Conservation (phyloP, 2,329 filamentous ascomycete species). For the Sporothrix inflata region DNA sequence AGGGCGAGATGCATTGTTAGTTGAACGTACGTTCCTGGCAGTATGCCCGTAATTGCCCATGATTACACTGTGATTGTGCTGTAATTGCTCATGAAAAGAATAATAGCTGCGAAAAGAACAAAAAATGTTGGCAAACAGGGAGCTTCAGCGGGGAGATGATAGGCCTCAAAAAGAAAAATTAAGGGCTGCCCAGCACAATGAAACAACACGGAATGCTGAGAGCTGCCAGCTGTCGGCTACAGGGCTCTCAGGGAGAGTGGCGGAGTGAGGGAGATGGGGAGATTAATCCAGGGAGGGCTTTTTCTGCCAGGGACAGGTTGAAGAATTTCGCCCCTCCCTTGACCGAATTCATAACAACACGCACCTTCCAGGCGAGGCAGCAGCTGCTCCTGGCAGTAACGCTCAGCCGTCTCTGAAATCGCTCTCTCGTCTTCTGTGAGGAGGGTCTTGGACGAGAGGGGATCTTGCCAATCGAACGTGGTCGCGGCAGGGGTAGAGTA, state of each 20-base stretch:
- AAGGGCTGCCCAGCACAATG: neutral
- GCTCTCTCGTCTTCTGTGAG: conserved; percentile 89
- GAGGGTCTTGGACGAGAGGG: conserved; percentile 72
- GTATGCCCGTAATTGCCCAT: neutral
- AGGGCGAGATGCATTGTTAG: conserved; percentile 11
- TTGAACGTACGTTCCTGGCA: neutral
- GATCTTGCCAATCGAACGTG: conserved; percentile 88
- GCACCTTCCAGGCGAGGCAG: conserved; percentile 82
- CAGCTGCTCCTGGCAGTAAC: conserved; percentile 91
- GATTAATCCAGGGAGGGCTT: conserved; percentile 19
- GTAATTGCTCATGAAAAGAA: neutral
- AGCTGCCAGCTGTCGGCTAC: neutral
- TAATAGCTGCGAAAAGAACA: neutral
- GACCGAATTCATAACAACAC: conserved; percentile 36
- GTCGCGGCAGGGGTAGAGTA: conserved; percentile 28
- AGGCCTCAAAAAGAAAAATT: conserved; percentile 11
- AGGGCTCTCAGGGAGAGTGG: conserved; percentile 17
- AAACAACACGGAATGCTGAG: conserved; percentile 1
- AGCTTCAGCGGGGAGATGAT: neutral
- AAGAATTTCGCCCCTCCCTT: conserved; percentile 20
- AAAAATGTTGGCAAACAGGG: conserved; percentile 16
- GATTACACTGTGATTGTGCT: neutral
- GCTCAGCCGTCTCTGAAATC: conserved; percentile 85
- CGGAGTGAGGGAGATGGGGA: conserved; percentile 8
- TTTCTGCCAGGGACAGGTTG: neutral